Conservation (phyloP, 177 flowering plant species). For the Tripterygium wilfordii region DNA sequence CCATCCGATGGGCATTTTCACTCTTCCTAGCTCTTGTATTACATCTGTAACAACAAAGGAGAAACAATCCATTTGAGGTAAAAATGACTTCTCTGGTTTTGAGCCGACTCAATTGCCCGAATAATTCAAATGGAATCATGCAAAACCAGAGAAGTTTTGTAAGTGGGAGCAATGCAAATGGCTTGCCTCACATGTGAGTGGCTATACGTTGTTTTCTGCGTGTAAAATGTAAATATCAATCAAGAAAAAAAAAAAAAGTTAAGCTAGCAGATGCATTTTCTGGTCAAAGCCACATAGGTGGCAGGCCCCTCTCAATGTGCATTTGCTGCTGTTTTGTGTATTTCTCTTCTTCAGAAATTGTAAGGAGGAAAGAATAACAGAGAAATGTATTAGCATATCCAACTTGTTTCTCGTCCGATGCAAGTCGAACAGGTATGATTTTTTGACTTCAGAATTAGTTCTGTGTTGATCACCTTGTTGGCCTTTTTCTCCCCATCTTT, state of each 20-base stretch:
- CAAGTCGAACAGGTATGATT: too few species aligned
- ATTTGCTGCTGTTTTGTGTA: too few species aligned
- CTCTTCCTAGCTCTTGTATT: constrained; percentile 28
- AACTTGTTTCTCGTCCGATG: too few species aligned
- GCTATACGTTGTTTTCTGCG: constrained; percentile 32
- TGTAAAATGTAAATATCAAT: constrained; percentile 58
- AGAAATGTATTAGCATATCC: too few species aligned
- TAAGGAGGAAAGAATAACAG: too few species aligned
- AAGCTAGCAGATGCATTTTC: constrained; percentile 33
- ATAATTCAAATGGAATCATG: background rate
- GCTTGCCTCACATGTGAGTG: constrained; percentile 33
- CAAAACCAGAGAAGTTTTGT: constrained; percentile 15
- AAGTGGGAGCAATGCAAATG: constrained; percentile 30
- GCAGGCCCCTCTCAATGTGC: too few species aligned
- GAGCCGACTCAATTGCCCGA: constrained; percentile 6
- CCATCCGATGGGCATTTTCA: constrained; percentile 23
- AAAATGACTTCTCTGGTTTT: constrained; percentile 16
- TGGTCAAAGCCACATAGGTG: too few species aligned
- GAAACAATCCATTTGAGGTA: constrained; percentile 5
- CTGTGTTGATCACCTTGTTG: too few species aligned
- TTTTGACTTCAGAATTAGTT: too few species aligned
- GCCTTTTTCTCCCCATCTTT: too few species aligned
- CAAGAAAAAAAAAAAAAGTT: too few species aligned
- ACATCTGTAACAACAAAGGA: constrained; percentile 23
- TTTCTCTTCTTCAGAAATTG: too few species aligned